A percentile compares a stretch with the other conserved stretches of the same genome.
Evolutionary conservation across 352 stramenopile species (phyloP).

Genomic region (Pythium rishiriense): DNA sequence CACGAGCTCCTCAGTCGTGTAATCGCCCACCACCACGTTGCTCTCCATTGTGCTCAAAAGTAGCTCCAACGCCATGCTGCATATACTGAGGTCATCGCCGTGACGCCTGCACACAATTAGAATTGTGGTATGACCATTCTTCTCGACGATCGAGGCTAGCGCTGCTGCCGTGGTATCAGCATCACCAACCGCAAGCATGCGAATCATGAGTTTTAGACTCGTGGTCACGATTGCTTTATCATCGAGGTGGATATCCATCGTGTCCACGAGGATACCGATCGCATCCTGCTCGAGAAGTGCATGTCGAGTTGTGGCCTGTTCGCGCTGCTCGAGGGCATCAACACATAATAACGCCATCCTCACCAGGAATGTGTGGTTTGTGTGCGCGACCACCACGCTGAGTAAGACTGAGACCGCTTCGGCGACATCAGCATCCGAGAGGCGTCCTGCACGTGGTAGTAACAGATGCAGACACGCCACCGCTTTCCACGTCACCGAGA

Average conservation of each 20-base stretch:
- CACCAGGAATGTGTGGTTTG: slow-evolving; percentile 22
- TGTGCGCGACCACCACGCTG: slow-evolving; percentile 7
- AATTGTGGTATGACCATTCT: slow-evolving; percentile 11
- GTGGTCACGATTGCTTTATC: slow-evolving; percentile 8
- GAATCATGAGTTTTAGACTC: slow-evolving; percentile 13
- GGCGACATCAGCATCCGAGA: not conserved
- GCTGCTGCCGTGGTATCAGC: slow-evolving; percentile 1
- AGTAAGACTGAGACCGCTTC: slow-evolving; percentile 6
- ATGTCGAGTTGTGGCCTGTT: not conserved
- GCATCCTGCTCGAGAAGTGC: slow-evolving; percentile 14
- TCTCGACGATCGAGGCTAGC: slow-evolving; percentile 4
- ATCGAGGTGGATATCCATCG: not conserved
- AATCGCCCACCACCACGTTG: not conserved
- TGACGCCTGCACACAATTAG: slow-evolving; percentile 1
- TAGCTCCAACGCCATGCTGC: slow-evolving; percentile 13
- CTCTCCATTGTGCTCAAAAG: slow-evolving; percentile 13
- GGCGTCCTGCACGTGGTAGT: not conserved
- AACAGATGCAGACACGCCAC: slow-evolving; percentile 11
- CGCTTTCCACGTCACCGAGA: slow-evolving; percentile 12
- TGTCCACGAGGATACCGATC: slow-evolving; percentile 6
- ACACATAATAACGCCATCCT: slow-evolving; percentile 4
- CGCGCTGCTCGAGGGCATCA: slow-evolving; percentile 9
- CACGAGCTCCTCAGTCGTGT: not conserved
- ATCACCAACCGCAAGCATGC: slow-evolving; percentile 8
- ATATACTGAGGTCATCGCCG: slow-evolving; percentile 1